phyloP scores from a whole-genome alignment of 306 rosid genomes.

The Cotoneaster glaucophyllus region DNA sequence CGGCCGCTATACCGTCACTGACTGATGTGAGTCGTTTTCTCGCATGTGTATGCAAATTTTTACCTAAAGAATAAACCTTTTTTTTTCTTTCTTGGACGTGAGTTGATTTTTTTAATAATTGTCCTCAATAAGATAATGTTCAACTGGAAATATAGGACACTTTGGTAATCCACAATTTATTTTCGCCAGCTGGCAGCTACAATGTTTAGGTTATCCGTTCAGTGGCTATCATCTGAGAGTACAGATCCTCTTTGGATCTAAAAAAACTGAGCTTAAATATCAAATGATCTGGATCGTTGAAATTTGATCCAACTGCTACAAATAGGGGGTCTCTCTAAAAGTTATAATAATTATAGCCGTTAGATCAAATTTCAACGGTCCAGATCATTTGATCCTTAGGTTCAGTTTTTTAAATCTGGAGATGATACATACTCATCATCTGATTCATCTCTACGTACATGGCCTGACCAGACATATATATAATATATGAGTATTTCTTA shows the following conservation, averaged over 20 bases:
- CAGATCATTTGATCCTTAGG: no score
- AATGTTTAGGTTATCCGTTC: neutral
- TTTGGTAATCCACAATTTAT: neutral
- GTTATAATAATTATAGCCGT: no score
- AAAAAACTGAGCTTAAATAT: no score
- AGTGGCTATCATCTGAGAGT: neutral
- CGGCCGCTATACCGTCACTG: no score
- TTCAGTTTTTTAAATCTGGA: no score
- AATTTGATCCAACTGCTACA: no score
- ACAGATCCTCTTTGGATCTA: no score
- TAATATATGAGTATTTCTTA: neutral
- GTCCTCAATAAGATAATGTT: neutral
- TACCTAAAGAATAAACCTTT: neutral
- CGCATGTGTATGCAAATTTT: neutral
- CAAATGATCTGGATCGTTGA: rapidly evolving
- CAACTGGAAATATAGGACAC: neutral
- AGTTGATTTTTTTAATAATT: no score
- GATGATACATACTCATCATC: neutral
- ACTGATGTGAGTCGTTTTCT: no score
- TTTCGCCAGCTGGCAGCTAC: neutral
- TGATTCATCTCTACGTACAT: neutral
- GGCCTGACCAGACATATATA: neutral
- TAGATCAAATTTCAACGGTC: no score
- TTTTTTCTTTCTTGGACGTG: neutral
- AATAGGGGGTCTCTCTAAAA: rapidly evolving